Base-by-base conservation (phyloP, 192 early-diverging fungal genomes). In the Endogone sp. region DNA sequence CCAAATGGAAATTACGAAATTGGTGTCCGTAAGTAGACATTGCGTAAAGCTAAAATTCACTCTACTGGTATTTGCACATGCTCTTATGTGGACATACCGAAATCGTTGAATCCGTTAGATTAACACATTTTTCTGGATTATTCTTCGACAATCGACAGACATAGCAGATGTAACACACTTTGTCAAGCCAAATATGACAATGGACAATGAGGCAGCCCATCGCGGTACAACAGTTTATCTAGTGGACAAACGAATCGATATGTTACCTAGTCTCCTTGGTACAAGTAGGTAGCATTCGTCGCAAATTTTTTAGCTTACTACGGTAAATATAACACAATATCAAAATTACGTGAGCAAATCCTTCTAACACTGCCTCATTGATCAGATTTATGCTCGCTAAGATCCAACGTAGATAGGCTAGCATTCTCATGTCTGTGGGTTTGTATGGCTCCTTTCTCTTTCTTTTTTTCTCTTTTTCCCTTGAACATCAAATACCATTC, bases 131-230 rank as follows among this genome's bases (percentile, higher is more conserved):
- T 28, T 16, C 60, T 16, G 27, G 56, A 56, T 62, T 9, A 65
- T 65, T 26, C 9, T 16, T 49, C 37, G 6, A 28, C 24, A 16
- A 65, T 69, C 27, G 27, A 77, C 13, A 89, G 90, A 99, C 73
- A 99, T 99, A 84, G 97, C 97, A 25, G 97, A 99, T 80, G 96
- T 98, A 10, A 92, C 94, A 3, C 88, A 92, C 71, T 99, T 99
- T 88, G 95, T 99, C 29, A 84, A 82, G 30, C 85, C 87, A 4
- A 79, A 81, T 24, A 90, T 90, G 27, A 84, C 90, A 10, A 83
- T 99, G 83, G 96, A 99, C 77, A 72, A 79, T 60, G 92, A 97
- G 70, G 98, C 98, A 0, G 81, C 84, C 23, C 75, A 77, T 58
- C 89, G 95, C 32, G 92, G 93, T 60, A 99, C 98, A 3, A 96